Conservation (phyloP, 805 yeast genomes). For the Maudiozyma saulgeensis region DNA sequence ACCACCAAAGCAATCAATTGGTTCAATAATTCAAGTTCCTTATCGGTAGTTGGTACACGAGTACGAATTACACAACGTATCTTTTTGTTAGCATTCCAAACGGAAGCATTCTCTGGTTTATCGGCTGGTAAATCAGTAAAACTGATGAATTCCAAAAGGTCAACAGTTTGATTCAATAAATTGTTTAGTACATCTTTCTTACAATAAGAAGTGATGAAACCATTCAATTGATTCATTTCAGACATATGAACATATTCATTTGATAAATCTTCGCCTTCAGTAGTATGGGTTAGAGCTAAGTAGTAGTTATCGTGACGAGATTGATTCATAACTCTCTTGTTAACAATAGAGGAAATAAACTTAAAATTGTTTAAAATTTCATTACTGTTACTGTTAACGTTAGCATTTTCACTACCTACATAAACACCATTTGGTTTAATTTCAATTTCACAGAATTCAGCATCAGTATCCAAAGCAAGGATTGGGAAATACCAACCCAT, state of each 20-base stretch:
- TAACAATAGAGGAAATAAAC: conserved; percentile 75
- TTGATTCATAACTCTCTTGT: conserved; percentile 73
- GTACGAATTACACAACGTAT: conserved; percentile 47
- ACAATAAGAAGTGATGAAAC: conserved; percentile 32
- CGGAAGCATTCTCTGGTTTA: conserved; percentile 54
- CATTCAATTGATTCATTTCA: conserved; percentile 77
- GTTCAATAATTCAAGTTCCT: conserved; percentile 42
- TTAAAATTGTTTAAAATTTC: conserved; percentile 42
- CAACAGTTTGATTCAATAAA: conserved; percentile 34
- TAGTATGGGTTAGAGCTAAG: conserved; percentile 73
- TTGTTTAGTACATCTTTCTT: conserved; percentile 25
- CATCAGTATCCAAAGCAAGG: conserved; percentile 47
- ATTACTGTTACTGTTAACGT: conserved; percentile 23
- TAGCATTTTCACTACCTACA: conserved; percentile 20
- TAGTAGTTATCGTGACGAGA: conserved; percentile 70
- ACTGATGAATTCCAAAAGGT: conserved; percentile 55
- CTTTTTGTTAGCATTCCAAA: conserved; percentile 42
- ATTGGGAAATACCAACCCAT: conserved; percentile 50
- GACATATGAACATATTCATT: conserved; percentile 75
- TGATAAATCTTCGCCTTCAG: conserved; percentile 65
- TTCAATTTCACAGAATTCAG: conserved; percentile 42
- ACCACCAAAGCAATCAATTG: conserved; percentile 47
- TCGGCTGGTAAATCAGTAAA: conserved; percentile 77
- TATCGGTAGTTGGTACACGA: conserved; percentile 39
- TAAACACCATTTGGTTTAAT: conserved; percentile 40